Conservation (phyloP, 108 stramenopile species). For the Thalassiosira profunda region DNA sequence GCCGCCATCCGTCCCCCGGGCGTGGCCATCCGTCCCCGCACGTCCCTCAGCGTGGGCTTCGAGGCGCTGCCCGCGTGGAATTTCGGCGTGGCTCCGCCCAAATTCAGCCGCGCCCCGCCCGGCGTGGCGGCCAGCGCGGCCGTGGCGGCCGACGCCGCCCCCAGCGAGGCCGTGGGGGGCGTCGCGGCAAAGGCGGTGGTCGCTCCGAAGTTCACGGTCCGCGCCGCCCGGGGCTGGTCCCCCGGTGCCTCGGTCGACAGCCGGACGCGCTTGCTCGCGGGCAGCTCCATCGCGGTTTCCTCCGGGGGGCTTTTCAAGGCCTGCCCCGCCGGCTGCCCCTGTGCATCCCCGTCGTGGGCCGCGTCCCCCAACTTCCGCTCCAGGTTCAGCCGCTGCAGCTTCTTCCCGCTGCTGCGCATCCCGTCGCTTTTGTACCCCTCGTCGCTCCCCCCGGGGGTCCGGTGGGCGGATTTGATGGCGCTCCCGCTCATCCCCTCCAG, state of each 20-base stretch:
- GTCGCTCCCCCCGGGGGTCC: conserved; percentile 1
- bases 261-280: too few species aligned
- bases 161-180: too few species aligned
- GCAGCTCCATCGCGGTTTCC: too few species aligned
- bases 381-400: conserved; percentile 21
- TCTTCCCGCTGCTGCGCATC: background rate
- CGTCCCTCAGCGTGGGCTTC: conserved; percentile 5
- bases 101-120: background rate
- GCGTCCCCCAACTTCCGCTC: conserved; percentile 18
- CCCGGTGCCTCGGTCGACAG: too few species aligned
- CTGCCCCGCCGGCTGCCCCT: too few species aligned
- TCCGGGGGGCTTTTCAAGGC: too few species aligned
- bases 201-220: too few species aligned
- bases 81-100: background rate
- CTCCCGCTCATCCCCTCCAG: conserved; percentile 33
- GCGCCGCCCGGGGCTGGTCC: too few species aligned
- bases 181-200: too few species aligned
- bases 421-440: background rate
- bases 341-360: too few species aligned
- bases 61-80: background rate
- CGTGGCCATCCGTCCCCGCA: conserved; percentile 5
- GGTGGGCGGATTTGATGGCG: conserved; percentile 15
- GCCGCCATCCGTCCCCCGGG: background rate
- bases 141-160: too few species aligned
- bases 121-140: background rate